Evolutionary conservation across 208 protist genomes (phyloP).

Genomic region (Wallacemonas sp.): DNA sequence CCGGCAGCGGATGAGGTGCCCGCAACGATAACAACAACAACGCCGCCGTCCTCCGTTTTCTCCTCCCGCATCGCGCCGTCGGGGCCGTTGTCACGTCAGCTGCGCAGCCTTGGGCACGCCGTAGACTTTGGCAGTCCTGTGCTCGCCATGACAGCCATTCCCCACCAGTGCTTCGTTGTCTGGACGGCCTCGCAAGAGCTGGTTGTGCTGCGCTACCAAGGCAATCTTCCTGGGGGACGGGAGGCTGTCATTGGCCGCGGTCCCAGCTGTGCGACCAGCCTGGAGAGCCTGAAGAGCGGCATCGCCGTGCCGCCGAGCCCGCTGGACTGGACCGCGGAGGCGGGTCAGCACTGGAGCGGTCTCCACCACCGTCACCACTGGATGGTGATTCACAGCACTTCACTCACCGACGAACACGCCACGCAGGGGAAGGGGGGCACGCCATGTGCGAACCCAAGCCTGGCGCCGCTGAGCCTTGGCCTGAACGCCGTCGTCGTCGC

Average conservation of each 20-base stretch:
- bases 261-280: neutral
- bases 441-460: neutral
- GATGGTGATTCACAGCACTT: neutral
- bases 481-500: neutral
- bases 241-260: conserved; percentile 1
- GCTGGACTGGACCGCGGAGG: conserved; percentile 5
- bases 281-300: conserved; percentile 1
- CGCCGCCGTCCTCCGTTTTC: neutral
- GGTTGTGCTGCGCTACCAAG: conserved; percentile 72
- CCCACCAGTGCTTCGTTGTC: conserved; percentile 68
- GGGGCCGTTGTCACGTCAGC: conserved; percentile 10
- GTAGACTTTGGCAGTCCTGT: conserved; percentile 53
- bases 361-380: conserved; percentile 8
- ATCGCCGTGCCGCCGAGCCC: neutral
- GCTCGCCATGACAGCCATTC: conserved; percentile 37
- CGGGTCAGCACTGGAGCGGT: conserved; percentile 1
- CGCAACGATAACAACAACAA: neutral
- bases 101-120: conserved; percentile 25
- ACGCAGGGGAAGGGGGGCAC: neutral
- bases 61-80: conserved; percentile 9
- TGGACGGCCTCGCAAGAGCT: conserved; percentile 60
- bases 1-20: neutral
- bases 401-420: neutral
- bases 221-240: conserved; percentile 29
- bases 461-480: neutral